Percentiles rank a stretch among this genome's conserved stretches.
These are phyloP conservation scores for Suillus paluster DNA, from an alignment of 768 basidiomycete genomes.

Conservation along the genomic window DNA sequence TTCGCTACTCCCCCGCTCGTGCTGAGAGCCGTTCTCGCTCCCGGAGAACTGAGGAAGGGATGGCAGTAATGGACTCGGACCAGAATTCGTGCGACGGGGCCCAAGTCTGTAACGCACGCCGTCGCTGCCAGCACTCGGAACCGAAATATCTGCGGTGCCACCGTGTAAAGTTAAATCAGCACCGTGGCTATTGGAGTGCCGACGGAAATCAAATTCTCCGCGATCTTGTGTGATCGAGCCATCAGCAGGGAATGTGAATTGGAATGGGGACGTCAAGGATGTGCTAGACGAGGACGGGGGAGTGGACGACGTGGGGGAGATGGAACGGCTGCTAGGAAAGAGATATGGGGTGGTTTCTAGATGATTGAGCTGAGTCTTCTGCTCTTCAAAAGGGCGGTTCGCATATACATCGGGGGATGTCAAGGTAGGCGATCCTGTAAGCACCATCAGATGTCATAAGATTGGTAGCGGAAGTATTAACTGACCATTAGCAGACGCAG, in stretches of 20 bases:
- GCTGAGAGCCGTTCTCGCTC: slow-evolving; percentile 55
- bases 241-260: slow-evolving; percentile 63
- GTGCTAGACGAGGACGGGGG: slow-evolving; percentile 62
- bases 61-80: slow-evolving; percentile 51
- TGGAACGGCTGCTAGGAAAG: slow-evolving; percentile 69
- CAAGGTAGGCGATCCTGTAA: slow-evolving; percentile 63
- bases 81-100: slow-evolving; percentile 50
- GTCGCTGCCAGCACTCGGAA: slow-evolving; percentile 54
- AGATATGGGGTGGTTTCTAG: slow-evolving; percentile 61
- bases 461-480: slow-evolving; percentile 30
- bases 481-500: slow-evolving; percentile 35
- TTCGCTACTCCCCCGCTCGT: slow-evolving; percentile 60
- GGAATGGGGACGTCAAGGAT: slow-evolving; percentile 68
- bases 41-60: slow-evolving; percentile 51
- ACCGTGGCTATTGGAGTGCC: slow-evolving; percentile 53
- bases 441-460: slow-evolving; percentile 35
- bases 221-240: slow-evolving; percentile 56
- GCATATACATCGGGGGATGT: slow-evolving; percentile 51
- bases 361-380: slow-evolving; percentile 54
- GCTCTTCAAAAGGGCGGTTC: slow-evolving; percentile 57
- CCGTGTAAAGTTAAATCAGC: slow-evolving; percentile 74
- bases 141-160: slow-evolving; percentile 73
- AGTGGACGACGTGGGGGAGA: slow-evolving; percentile 70
- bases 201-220: slow-evolving; percentile 68
- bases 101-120: slow-evolving; percentile 64